Evolutionary conservation across 345 rosid species (phyloP).

Genomic region (Passiflora organensis): DNA sequence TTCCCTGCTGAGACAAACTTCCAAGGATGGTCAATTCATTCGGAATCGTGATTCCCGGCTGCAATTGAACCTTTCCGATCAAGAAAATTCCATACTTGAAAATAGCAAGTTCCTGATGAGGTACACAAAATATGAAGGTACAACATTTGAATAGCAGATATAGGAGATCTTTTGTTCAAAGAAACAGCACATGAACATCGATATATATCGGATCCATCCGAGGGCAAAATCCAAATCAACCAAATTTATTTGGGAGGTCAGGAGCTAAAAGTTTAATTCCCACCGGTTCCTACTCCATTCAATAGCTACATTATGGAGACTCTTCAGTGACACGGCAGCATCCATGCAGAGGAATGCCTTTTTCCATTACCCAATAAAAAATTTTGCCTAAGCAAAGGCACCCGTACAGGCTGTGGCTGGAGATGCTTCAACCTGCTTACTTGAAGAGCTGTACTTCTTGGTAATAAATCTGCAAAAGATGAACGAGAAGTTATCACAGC

Average conservation of each 20-base stretch:
- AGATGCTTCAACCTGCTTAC: slow-evolving; percentile 49
- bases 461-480: slow-evolving; percentile 62
- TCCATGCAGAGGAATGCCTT: neutral
- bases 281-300: neutral
- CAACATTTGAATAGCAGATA: neutral
- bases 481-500: neutral
- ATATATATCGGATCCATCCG: neutral
- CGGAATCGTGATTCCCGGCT: no score
- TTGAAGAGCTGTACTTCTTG: slow-evolving; percentile 66
- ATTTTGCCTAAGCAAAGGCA: slow-evolving; percentile 43
- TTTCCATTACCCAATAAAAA: neutral
- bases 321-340: neutral
- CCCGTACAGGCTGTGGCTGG: slow-evolving; percentile 75
- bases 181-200: neutral
- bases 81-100: no score
- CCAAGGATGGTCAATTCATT: no score
- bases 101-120: no score
- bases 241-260: slow-evolving; percentile 11
- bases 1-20: no score
- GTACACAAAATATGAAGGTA: neutral
- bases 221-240: neutral
- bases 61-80: no score
- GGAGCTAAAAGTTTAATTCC: slow-evolving; percentile 4
- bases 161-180: slow-evolving; percentile 6
- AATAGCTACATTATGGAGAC: slow-evolving; percentile 8